A percentile compares a stretch with the other conserved stretches of the same genome.
These are phyloP conservation scores for Alternaria viburni DNA, from an alignment of 2,329 filamentous ascomycete genomes.

Conservation along the genomic window DNA sequence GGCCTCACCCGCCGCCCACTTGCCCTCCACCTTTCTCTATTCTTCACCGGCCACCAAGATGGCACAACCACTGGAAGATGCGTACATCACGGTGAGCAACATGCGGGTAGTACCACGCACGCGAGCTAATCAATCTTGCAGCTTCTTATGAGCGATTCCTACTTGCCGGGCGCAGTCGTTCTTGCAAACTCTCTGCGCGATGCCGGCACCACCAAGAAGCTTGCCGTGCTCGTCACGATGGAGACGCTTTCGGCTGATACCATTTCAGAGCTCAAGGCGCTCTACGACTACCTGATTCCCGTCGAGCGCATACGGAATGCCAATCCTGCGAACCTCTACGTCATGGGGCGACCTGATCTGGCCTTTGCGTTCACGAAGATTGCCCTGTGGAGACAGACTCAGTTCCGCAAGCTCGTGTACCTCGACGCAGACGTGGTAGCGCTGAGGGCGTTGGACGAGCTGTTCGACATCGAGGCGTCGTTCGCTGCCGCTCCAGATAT, in stretches of 20 bases:
- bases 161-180: slow-evolving; percentile 91
- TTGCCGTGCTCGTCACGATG: slow-evolving; percentile 82
- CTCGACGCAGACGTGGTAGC: slow-evolving; percentile 94
- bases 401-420: slow-evolving; percentile 93
- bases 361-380: slow-evolving; percentile 97
- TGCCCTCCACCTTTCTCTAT: not conserved
- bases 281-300: slow-evolving; percentile 89
- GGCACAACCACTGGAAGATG: slow-evolving; percentile 58
- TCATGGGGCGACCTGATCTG: slow-evolving; percentile 91
- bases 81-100: slow-evolving; percentile 68
- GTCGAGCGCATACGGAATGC: slow-evolving; percentile 80
- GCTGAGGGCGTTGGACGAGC: slow-evolving; percentile 87
- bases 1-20: not conserved
- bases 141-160: slow-evolving; percentile 91
- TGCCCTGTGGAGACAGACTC: slow-evolving; percentile 86
- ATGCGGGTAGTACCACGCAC: slow-evolving; percentile 19
- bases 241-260: slow-evolving; percentile 79
- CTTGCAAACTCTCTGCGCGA: slow-evolving; percentile 94
- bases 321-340: slow-evolving; percentile 78
- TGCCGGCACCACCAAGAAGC: slow-evolving; percentile 82
- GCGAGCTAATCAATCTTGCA: slow-evolving; percentile 52
- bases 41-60: slow-evolving; percentile 25
- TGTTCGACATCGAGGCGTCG: slow-evolving; percentile 70
- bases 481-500: slow-evolving; percentile 87
- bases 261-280: slow-evolving; percentile 77